phyloP scores from a whole-genome alignment of 805 yeast species.

The Hanseniaspora occidentalis region DNA sequence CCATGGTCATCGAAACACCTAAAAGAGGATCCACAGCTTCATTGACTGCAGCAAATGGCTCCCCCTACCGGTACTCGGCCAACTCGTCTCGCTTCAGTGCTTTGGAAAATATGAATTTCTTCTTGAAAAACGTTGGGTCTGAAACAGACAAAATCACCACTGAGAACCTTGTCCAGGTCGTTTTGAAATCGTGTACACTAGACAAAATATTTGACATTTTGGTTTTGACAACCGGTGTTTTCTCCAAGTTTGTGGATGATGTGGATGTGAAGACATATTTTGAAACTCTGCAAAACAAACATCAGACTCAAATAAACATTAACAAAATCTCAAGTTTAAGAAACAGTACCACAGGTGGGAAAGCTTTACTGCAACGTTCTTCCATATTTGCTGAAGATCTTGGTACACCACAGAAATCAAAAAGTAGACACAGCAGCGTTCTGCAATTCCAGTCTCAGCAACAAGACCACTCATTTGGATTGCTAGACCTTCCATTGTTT shows the following conservation, averaged over 20 bases:
- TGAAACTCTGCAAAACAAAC: conserved; percentile 3
- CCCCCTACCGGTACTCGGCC: conserved; percentile 2
- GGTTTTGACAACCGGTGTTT: conserved; percentile 57
- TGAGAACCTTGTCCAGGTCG: conserved; percentile 31
- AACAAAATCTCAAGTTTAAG: not conserved
- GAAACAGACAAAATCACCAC: conserved; percentile 23
- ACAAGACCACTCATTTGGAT: conserved; percentile 10
- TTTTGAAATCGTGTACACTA: conserved; percentile 54
- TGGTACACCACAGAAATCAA: conserved; percentile 1
- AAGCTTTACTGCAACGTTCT: not conserved
- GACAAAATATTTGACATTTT: conserved; percentile 71
- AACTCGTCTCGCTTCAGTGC: conserved; percentile 17
- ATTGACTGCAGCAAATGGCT: conserved; percentile 12
- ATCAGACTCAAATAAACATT: not conserved
- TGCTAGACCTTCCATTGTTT: conserved; percentile 29
- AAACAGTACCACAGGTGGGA: not conserved
- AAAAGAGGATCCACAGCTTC: conserved; percentile 30
- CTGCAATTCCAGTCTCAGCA: not conserved
- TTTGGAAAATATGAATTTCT: conserved; percentile 21
- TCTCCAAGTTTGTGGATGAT: conserved; percentile 30
- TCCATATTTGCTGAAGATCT: not conserved
- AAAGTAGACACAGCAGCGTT: not conserved
- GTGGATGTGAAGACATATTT: conserved; percentile 32
- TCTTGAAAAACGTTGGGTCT: conserved; percentile 9
- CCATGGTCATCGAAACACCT: conserved; percentile 35